Conservation (phyloP, 257 asterid genomes). For the Pogostemon cablin region DNA sequence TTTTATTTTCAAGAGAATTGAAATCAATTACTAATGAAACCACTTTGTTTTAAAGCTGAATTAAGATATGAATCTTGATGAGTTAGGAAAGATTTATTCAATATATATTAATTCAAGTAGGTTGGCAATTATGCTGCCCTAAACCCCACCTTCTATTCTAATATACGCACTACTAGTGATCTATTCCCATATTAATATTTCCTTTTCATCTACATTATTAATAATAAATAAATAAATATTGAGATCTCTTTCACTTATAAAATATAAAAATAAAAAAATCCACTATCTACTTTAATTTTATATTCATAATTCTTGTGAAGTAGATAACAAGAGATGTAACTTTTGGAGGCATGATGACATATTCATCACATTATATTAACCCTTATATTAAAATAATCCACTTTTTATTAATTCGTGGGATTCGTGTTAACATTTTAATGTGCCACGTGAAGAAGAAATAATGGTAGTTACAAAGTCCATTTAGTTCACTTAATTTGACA, state of each 20-base stretch:
- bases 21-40: background rate
- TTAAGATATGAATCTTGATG: background rate
- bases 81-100: constrained; percentile 18
- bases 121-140: constrained; percentile 20
- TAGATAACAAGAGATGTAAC: constrained; percentile 10
- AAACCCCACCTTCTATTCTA: background rate
- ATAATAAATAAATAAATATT: no score
- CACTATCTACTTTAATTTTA: constrained; percentile 5
- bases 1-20: background rate
- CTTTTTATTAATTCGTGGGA: constrained; percentile 20
- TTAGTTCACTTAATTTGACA: constrained; percentile 11
- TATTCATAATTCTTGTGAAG: background rate
- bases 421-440: constrained; percentile 29
- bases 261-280: background rate
- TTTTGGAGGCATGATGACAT: constrained; percentile 32
- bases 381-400: constrained; percentile 7
- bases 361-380: constrained; percentile 1
- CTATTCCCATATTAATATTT: background rate
- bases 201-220: background rate
- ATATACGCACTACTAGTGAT: background rate
- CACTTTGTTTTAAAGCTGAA: background rate
- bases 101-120: constrained; percentile 33
- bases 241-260: background rate
- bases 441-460: constrained; percentile 29
- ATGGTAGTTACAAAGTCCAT: constrained; percentile 34